A percentile compares a stretch with the other conserved stretches of the same genome.
Evolutionary conservation across 2,329 filamentous ascomycete genomes (phyloP).

Genomic region (Exophiala xenobiotica): DNA sequence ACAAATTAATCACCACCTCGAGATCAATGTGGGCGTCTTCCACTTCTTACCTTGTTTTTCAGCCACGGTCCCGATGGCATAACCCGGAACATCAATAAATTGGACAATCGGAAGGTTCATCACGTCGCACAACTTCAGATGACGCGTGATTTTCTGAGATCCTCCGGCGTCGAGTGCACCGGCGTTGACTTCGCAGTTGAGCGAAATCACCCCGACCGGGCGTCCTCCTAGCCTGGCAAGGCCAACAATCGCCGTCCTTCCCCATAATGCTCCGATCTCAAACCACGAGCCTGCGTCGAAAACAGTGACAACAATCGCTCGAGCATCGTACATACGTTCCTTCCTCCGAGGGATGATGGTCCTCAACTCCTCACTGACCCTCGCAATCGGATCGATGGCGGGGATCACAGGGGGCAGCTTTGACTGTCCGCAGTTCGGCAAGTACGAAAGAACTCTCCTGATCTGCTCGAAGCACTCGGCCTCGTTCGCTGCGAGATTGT

Average conservation of each 20-base stretch:
- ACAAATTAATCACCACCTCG: background rate
- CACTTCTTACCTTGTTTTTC: conserved; percentile 38
- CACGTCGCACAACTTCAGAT: conserved; percentile 63
- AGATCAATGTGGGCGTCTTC: background rate
- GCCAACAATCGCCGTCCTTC: conserved; percentile 60
- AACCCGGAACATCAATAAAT: conserved; percentile 61
- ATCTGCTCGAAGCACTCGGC: conserved; percentile 62
- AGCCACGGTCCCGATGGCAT: conserved; percentile 63
- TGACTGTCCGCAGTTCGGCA: conserved; percentile 56
- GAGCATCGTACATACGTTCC: conserved; percentile 61
- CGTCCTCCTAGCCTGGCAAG: conserved; percentile 58
- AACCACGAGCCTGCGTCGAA: conserved; percentile 60
- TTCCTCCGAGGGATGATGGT: conserved; percentile 58
- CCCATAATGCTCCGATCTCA: conserved; percentile 64
- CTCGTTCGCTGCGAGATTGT: conserved; percentile 62
- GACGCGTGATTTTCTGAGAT: conserved; percentile 59
- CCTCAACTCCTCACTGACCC: conserved; percentile 53
- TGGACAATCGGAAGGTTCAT: conserved; percentile 65
- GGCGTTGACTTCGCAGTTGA: conserved; percentile 61
- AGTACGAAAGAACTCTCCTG: conserved; percentile 55
- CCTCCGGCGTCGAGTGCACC: conserved; percentile 62
- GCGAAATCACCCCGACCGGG: conserved; percentile 60
- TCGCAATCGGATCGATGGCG: conserved; percentile 50
- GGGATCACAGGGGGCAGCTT: conserved; percentile 53
- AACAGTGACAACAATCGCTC: conserved; percentile 57